These are phyloP conservation scores for Pseudogymnoascus sp. DNA, from an alignment of 2,329 filamentous ascomycete genomes.

Conservation along the genomic window DNA sequence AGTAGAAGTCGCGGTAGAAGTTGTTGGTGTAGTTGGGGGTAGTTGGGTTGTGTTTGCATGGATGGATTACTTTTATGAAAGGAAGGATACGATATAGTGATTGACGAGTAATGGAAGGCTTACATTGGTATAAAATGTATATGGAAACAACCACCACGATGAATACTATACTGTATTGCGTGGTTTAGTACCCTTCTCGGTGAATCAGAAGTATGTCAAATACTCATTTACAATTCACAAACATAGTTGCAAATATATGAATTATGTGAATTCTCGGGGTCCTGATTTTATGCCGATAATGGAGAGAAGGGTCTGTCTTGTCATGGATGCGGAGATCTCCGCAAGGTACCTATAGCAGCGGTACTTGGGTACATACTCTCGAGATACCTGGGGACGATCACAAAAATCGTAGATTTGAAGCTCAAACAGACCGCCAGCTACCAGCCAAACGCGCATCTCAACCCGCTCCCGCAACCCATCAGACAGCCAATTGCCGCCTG, in stretches of 20 bases:
- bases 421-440: neutral
- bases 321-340: neutral
- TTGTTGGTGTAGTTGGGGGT: neutral
- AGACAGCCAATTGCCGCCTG: neutral
- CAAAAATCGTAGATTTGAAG: neutral
- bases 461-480: neutral
- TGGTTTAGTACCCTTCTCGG: neutral
- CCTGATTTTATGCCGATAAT: neutral
- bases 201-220: neutral
- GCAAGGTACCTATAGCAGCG: neutral
- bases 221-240: neutral
- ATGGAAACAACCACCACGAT: neutral
- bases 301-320: neutral
- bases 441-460: neutral
- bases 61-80: slow-evolving; percentile 2
- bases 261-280: slow-evolving; percentile 1
- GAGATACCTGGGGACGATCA: neutral
- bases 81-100: neutral
- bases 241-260: neutral
- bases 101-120: neutral
- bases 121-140: neutral
- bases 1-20: neutral
- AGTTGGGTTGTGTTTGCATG: neutral
- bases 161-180: neutral
- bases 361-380: neutral